phyloP scores from a whole-genome alignment of 2,329 filamentous ascomycete genomes.

The Massarina eburnea region DNA sequence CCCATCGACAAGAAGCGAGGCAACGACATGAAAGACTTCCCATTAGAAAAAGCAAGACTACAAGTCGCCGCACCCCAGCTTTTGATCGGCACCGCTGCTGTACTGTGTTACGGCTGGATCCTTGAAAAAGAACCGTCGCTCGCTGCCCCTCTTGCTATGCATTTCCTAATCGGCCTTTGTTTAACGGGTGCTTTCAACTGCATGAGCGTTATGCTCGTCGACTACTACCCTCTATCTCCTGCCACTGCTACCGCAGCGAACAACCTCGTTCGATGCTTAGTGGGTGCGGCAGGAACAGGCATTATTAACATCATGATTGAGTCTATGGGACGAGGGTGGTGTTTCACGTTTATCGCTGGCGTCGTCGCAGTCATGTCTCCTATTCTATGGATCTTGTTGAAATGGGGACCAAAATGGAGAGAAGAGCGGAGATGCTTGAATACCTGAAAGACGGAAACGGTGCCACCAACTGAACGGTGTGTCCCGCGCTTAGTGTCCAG shows the following conservation, averaged over 20 bases:
- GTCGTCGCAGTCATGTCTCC: slow-evolving; percentile 44
- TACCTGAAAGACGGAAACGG: slow-evolving; percentile 5
- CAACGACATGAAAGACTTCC: slow-evolving; percentile 51
- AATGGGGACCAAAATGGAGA: slow-evolving; percentile 48
- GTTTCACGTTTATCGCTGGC: slow-evolving; percentile 48
- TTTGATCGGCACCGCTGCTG: slow-evolving; percentile 30
- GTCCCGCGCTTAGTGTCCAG: too few relatives aligned
- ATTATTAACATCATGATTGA: slow-evolving; percentile 41
- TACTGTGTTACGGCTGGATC: slow-evolving; percentile 46
- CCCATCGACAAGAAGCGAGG: slow-evolving; percentile 60
- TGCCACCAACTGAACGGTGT: too few relatives aligned
- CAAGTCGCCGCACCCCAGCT: slow-evolving; percentile 39
- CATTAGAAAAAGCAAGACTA: slow-evolving; percentile 49
- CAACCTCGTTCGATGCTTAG: slow-evolving; percentile 32
- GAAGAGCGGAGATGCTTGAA: slow-evolving; percentile 37
- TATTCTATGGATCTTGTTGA: slow-evolving; percentile 44
- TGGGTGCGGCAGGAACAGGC: slow-evolving; percentile 41
- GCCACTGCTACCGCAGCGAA: slow-evolving; percentile 41
- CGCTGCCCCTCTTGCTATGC: slow-evolving; percentile 46
- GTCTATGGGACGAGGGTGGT: slow-evolving; percentile 43
- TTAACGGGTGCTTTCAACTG: slow-evolving; percentile 60
- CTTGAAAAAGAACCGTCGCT: slow-evolving; percentile 34
- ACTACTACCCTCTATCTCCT: slow-evolving; percentile 40
- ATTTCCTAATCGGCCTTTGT: slow-evolving; percentile 55
- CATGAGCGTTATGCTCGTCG: slow-evolving; percentile 42